These are phyloP conservation scores for Entonaema liquescens DNA, from an alignment of 495 filamentous ascomycete species.

Conservation along the genomic window DNA sequence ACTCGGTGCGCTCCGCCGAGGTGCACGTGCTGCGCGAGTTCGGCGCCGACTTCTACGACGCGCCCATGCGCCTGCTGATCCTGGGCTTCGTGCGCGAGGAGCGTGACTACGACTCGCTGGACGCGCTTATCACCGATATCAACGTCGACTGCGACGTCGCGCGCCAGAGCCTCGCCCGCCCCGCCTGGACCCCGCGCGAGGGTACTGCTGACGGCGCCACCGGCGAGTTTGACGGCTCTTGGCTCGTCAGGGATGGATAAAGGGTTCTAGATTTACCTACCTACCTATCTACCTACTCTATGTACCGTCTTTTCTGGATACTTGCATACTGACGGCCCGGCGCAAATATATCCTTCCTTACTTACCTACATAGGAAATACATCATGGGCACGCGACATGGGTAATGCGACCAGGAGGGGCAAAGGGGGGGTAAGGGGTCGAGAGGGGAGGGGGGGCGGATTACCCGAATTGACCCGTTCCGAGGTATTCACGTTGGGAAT, in stretches of 20 bases:
- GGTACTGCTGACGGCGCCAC: conserved; percentile 31
- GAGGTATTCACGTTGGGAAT: conserved; percentile 13
- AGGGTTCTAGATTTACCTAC: neutral
- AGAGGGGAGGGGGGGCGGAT: conserved; percentile 25
- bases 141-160: conserved; percentile 87
- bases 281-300: neutral
- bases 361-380: neutral
- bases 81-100: conserved; percentile 90
- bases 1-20: conserved; percentile 82
- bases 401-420: conserved; percentile 21
- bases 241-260: conserved; percentile 48
- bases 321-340: neutral
- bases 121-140: conserved; percentile 88
- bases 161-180: conserved; percentile 71
- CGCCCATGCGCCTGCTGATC: conserved; percentile 77
- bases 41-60: conserved; percentile 82
- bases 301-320: neutral
- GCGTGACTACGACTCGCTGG: conserved; percentile 83
- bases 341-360: neutral
- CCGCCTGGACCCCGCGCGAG: conserved; percentile 67
- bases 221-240: conserved; percentile 49
- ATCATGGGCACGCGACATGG: conserved; percentile 6
- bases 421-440: neutral
- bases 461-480: conserved; percentile 34
- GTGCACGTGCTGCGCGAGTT: conserved; percentile 87